phyloP scores from a whole-genome alignment of 768 basidiomycete genomes.

The Lactarius pseudohatsudake region DNA sequence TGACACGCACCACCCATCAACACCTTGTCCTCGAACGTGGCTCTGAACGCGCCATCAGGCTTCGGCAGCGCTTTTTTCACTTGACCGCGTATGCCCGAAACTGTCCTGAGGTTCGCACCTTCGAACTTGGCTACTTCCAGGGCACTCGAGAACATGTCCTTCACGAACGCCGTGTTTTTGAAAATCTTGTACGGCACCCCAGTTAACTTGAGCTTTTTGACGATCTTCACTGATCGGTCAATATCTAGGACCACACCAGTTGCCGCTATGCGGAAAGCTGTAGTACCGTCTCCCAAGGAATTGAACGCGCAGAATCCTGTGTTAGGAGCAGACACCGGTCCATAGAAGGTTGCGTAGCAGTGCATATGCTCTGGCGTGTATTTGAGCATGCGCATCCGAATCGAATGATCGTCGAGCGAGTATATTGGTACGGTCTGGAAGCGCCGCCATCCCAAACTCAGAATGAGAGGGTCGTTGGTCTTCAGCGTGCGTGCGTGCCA shows the following conservation, averaged over 20 bases:
- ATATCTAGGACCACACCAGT: conserved; percentile 95
- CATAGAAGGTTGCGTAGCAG: conserved; percentile 97
- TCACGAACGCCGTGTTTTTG: conserved; percentile 98
- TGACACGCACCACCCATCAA: conserved; percentile 82
- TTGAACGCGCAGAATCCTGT: conserved; percentile 99
- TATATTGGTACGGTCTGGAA: conserved; percentile 96
- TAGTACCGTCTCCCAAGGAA: conserved; percentile 59
- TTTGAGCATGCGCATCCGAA: conserved; percentile 99
- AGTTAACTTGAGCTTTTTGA: conserved; percentile 97
- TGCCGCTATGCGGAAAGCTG: conserved; percentile 87
- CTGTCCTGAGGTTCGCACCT: conserved; percentile 93
- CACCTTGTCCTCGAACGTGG: conserved; percentile 97
- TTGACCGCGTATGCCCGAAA: conserved; percentile 94
- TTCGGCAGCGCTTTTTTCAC: conserved; percentile 95
- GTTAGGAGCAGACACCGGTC: conserved; percentile 87
- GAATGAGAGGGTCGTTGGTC: conserved; percentile 94
- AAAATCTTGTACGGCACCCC: conserved; percentile 96
- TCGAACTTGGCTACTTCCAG: conserved; percentile 98
- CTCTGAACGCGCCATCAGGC: conserved; percentile 93
- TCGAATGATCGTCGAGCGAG: conserved; percentile 95
- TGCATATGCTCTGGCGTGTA: conserved; percentile 99
- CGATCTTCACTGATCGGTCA: conserved; percentile 89
- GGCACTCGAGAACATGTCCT: conserved; percentile 93
- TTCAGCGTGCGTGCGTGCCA: conserved; percentile 92
- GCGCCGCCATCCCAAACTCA: conserved; percentile 96